A percentile compares a stretch with the other conserved stretches of the same genome.
Conservation (phyloP, 495 filamentous ascomycete species). For the Thozetella sp. region DNA sequence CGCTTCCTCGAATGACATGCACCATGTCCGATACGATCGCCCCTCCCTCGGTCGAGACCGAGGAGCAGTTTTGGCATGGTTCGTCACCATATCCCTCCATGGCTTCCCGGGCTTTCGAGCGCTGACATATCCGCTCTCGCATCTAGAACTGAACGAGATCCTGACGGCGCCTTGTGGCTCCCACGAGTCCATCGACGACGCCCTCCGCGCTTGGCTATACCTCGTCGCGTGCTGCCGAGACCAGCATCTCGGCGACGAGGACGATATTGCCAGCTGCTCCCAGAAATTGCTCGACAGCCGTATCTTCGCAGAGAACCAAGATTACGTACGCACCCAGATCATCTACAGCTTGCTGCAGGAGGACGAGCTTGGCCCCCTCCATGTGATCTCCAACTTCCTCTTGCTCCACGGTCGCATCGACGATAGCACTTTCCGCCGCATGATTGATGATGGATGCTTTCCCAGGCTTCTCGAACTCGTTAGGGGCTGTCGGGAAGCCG, state of each 20-base stretch:
- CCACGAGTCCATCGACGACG: constrained; percentile 81
- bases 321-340: constrained; percentile 92
- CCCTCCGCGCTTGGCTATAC: constrained; percentile 79
- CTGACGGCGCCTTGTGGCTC: constrained; percentile 71
- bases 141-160: constrained; percentile 80
- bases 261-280: constrained; percentile 83
- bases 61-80: constrained; percentile 95
- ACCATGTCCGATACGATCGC: constrained; percentile 65
- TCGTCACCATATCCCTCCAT: constrained; percentile 23
- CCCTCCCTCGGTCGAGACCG: constrained; percentile 72
- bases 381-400: constrained; percentile 84
- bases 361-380: constrained; percentile 76
- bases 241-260: constrained; percentile 79
- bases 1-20: constrained; percentile 22
- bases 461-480: constrained; percentile 82
- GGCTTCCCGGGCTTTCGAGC: constrained; percentile 1
- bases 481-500: constrained; percentile 59
- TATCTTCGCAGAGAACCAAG: constrained; percentile 72
- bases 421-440: constrained; percentile 77
- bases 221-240: constrained; percentile 80
- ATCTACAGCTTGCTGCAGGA: constrained; percentile 91
- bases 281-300: constrained; percentile 76
- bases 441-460: constrained; percentile 87
- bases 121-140: constrained; percentile 3
- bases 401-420: constrained; percentile 85